These are phyloP conservation scores for Paraphoma chrysanthemicola DNA, from an alignment of 2,329 filamentous ascomycete genomes.

Conservation along the genomic window DNA sequence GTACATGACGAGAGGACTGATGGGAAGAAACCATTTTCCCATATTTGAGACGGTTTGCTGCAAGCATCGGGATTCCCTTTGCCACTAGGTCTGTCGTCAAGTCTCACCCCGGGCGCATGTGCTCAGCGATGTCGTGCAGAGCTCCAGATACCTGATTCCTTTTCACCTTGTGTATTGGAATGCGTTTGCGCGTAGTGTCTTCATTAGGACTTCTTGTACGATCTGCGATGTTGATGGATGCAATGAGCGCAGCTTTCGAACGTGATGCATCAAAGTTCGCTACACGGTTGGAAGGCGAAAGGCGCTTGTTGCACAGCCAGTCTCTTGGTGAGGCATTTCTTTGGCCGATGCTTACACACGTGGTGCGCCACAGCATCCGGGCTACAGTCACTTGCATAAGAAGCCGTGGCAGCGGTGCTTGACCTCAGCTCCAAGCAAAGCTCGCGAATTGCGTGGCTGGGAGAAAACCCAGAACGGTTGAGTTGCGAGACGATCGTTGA, in stretches of 20 bases:
- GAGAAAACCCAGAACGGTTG: constrained; percentile 15
- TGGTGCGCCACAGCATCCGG: constrained; percentile 15
- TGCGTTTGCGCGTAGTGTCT: too few species aligned
- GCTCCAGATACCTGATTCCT: too few species aligned
- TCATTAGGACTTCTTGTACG: too few species aligned
- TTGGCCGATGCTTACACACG: constrained; percentile 3
- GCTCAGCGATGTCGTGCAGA: too few species aligned
- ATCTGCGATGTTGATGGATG: too few species aligned
- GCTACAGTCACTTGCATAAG: neutral
- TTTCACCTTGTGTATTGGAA: too few species aligned
- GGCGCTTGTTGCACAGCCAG: neutral
- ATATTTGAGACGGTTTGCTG: constrained; percentile 12
- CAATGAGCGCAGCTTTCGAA: too few species aligned
- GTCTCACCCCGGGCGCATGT: too few species aligned
- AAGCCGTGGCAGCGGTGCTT: constrained; percentile 16
- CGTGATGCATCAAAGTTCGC: too few species aligned
- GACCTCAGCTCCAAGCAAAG: constrained; percentile 5
- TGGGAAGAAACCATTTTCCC: constrained; percentile 19
- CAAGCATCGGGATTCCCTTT: too few species aligned
- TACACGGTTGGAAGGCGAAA: neutral
- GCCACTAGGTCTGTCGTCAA: neutral
- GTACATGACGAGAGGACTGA: constrained; percentile 17
- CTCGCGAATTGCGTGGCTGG: constrained; percentile 21
- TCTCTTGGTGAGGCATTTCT: neutral
- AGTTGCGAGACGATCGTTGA: constrained; percentile 13